phyloP scores from a whole-genome alignment of 306 rosid species.

The Cicer yamashitae region DNA sequence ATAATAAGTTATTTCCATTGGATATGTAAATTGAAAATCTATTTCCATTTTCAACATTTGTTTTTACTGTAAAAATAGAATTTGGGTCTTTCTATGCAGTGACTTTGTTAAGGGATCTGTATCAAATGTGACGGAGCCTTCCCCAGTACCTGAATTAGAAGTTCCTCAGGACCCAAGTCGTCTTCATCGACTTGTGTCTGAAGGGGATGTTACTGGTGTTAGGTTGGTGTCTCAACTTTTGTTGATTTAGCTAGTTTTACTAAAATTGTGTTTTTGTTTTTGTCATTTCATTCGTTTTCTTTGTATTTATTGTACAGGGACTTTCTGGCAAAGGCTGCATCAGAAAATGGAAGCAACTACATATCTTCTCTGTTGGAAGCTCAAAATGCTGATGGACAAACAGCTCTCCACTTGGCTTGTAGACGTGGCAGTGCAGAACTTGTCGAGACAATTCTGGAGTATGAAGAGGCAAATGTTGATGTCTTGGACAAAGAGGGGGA shows the following conservation, averaged over 20 bases:
- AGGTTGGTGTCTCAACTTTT: constrained; percentile 58
- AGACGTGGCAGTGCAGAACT: constrained; percentile 89
- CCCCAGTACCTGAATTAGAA: constrained; percentile 63
- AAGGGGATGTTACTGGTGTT: constrained; percentile 82
- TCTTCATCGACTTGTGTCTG: constrained; percentile 86
- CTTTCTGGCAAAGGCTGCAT: constrained; percentile 73
- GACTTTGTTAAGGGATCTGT: constrained; percentile 65
- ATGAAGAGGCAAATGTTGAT: constrained; percentile 84
- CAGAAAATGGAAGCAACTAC: constrained; percentile 61
- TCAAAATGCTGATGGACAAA: constrained; percentile 92
- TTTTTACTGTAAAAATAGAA: constrained; percentile 1
- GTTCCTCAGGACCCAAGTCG: constrained; percentile 65
- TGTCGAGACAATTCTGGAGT: constrained; percentile 86
- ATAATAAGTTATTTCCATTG: not conserved
- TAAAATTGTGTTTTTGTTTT: not conserved
- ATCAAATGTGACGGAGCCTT: constrained; percentile 65
- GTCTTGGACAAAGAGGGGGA: constrained; percentile 95
- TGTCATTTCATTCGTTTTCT: constrained; percentile 35
- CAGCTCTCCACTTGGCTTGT: constrained; percentile 98
- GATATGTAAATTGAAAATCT: not conserved
- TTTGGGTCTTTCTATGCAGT: constrained; percentile 60
- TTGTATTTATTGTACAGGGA: constrained; percentile 64
- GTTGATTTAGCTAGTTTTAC: constrained; percentile 37
- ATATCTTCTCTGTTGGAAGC: constrained; percentile 78
- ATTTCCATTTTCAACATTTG: not conserved